Evolutionary conservation across 345 rosid species (phyloP).

Genomic region (Bruguiera gymnorhiza): DNA sequence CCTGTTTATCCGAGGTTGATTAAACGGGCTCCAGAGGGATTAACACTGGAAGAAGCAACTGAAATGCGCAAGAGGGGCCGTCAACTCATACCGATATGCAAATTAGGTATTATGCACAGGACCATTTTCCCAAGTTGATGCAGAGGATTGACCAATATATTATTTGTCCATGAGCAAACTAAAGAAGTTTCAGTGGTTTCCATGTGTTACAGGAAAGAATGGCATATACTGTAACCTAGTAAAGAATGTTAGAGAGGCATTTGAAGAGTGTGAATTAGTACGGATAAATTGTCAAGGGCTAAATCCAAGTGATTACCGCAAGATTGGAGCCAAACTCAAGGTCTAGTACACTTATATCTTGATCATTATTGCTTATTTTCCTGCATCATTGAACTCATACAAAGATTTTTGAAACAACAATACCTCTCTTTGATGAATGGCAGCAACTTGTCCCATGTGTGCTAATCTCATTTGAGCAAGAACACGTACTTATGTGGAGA

Average conservation of each 20-base stretch:
- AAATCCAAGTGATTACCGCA: constrained; percentile 70
- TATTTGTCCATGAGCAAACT: constrained; percentile 2
- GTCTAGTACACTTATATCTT: constrained; percentile 31
- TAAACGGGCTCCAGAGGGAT: constrained; percentile 63
- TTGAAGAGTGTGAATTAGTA: constrained; percentile 89
- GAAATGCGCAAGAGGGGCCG: constrained; percentile 86
- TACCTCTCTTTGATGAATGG: constrained; percentile 10
- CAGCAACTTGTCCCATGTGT: constrained; percentile 93
- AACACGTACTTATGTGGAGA: constrained; percentile 83
- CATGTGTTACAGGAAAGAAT: constrained; percentile 59
- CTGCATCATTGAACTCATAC: not conserved
- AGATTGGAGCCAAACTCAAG: constrained; percentile 93
- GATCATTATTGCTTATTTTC: not conserved
- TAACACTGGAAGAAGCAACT: constrained; percentile 59
- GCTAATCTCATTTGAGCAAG: constrained; percentile 69
- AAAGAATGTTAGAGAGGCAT: constrained; percentile 71
- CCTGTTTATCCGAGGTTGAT: constrained; percentile 82
- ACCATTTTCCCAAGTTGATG: constrained; percentile 1
- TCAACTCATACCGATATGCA: constrained; percentile 67
- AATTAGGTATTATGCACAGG: constrained; percentile 48
- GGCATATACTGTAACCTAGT: constrained; percentile 77
- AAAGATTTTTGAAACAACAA: not conserved
- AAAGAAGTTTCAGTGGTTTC: constrained; percentile 10
- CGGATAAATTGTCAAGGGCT: constrained; percentile 75
- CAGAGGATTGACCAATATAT: not conserved